Evolutionary conservation across 768 basidiomycete species (phyloP).

Genomic region (Pleurotus citrinopileatus): DNA sequence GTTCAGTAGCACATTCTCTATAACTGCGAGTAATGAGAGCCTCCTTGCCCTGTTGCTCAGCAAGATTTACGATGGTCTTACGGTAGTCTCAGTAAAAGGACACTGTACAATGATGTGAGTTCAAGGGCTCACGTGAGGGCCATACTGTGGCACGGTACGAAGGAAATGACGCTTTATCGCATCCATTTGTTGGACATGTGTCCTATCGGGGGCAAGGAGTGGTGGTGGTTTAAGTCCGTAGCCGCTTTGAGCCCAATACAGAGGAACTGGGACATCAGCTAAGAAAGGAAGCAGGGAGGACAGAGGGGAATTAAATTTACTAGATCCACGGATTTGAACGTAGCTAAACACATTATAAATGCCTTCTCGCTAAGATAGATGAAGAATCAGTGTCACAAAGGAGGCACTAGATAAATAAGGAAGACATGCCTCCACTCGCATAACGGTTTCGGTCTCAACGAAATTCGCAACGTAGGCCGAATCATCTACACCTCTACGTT

Average conservation of each 20-base stretch:
- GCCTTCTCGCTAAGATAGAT: conserved; percentile 58
- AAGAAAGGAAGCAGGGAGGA: background rate
- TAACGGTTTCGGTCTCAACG: conserved; percentile 91
- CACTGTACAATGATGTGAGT: background rate
- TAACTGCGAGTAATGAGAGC: conserved; percentile 76
- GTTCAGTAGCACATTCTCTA: conserved; percentile 59
- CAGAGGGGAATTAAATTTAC: conserved; percentile 38
- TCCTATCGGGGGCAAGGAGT: conserved; percentile 67
- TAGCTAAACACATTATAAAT: conserved; percentile 81
- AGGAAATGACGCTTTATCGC: conserved; percentile 74
- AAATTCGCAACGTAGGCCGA: conserved; percentile 94
- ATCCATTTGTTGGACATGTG: conserved; percentile 67
- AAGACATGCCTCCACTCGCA: conserved; percentile 67
- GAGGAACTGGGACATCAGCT: conserved; percentile 57
- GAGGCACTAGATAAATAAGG: background rate
- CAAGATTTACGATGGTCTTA: conserved; percentile 86
- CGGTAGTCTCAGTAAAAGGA: conserved; percentile 10
- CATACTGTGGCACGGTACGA: conserved; percentile 64
- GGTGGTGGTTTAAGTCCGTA: conserved; percentile 89
- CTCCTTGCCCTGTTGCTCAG: conserved; percentile 91
- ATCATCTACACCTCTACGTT: conserved; percentile 91
- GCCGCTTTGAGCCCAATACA: conserved; percentile 91
- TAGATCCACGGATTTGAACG: conserved; percentile 90
- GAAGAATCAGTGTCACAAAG: background rate
- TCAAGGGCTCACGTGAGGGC: conserved; percentile 61